Conservation (phyloP, 2,329 filamentous ascomycete species). For the Aspergillus eucalypticola region DNA sequence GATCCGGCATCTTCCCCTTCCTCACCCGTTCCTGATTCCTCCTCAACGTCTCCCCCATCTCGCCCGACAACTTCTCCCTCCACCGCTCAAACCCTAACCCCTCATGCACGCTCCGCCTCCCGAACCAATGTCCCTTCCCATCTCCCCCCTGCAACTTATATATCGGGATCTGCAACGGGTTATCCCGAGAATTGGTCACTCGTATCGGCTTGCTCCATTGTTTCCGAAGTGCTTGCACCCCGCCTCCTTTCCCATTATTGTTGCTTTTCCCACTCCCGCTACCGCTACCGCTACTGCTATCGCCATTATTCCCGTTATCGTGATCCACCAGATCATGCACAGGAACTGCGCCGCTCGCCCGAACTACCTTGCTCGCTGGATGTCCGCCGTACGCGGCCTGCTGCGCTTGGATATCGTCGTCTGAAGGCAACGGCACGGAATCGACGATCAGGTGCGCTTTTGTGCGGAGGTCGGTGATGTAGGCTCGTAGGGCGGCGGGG, state of each 20-base stretch:
- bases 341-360: no score
- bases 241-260: no score
- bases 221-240: slow-evolving; percentile 59
- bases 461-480: slow-evolving; percentile 62
- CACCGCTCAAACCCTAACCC: slow-evolving; percentile 75
- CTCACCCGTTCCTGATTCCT: slow-evolving; percentile 68
- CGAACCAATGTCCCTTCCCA: slow-evolving; percentile 86
- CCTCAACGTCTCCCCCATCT: slow-evolving; percentile 77
- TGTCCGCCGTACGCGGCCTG: no score
- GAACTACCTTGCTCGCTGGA: no score
- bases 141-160: slow-evolving; percentile 81
- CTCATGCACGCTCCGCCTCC: slow-evolving; percentile 77
- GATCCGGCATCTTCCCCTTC: slow-evolving; percentile 66
- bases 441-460: slow-evolving; percentile 72
- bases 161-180: slow-evolving; percentile 72
- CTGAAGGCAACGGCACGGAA: slow-evolving; percentile 64
- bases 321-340: no score
- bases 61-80: slow-evolving; percentile 72
- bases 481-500: slow-evolving; percentile 53
- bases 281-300: no score
- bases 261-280: no score
- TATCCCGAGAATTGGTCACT: slow-evolving; percentile 64
- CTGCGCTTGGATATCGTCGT: slow-evolving; percentile 31
- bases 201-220: slow-evolving; percentile 80
- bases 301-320: no score